Conservation (phyloP, 768 basidiomycete species). For the Suillus decipiens region DNA sequence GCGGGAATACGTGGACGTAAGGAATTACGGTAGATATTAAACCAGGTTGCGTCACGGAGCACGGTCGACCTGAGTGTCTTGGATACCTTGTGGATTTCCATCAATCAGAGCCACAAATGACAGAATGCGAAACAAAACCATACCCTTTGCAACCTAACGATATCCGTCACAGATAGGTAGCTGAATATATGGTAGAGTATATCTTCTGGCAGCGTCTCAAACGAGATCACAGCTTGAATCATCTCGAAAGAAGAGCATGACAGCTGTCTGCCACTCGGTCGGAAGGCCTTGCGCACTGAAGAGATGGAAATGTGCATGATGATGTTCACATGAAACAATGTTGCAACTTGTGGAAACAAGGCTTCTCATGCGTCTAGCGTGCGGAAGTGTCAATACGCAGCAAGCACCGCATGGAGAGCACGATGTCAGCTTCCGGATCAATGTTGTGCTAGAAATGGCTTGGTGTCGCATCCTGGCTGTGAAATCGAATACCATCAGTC, state of each 20-base stretch:
- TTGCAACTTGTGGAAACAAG: not conserved
- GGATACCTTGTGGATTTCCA: constrained; percentile 1
- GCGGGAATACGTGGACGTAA: constrained; percentile 4
- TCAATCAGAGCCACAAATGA: not conserved
- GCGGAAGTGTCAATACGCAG: constrained; percentile 4
- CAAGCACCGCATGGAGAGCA: constrained; percentile 5
- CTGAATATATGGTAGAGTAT: constrained; percentile 4
- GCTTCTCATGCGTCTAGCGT: not conserved
- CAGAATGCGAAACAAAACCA: not conserved
- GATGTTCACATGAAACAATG: constrained; percentile 8
- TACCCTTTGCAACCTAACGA: constrained; percentile 7
- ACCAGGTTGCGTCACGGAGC: constrained; percentile 4
- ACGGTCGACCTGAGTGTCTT: constrained; percentile 1
- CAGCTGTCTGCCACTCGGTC: not conserved
- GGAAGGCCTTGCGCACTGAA: constrained; percentile 7
- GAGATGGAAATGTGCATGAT: constrained; percentile 9
- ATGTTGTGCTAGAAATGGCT: constrained; percentile 2
- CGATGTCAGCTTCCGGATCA: constrained; percentile 10
- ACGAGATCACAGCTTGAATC: constrained; percentile 8
- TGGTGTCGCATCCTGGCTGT: not conserved
- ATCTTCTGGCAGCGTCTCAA: constrained; percentile 4
- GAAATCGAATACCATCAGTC: not conserved
- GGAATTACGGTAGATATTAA: not conserved
- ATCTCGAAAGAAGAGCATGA: constrained; percentile 7
- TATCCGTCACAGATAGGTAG: not conserved